phyloP scores from a whole-genome alignment of 2,329 filamentous ascomycete genomes.

The Nemania serpens region DNA sequence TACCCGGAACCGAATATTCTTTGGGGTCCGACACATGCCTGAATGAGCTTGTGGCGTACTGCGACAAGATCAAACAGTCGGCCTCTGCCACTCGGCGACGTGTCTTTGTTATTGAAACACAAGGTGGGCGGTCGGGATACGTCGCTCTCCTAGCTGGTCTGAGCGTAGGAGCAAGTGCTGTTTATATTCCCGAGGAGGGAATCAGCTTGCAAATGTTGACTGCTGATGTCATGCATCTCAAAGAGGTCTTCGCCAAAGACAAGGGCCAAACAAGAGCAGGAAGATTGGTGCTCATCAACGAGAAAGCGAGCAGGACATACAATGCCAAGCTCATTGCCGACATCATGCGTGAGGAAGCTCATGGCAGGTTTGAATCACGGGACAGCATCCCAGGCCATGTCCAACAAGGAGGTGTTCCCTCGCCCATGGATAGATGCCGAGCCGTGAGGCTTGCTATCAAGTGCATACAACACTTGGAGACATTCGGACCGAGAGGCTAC shows the following conservation, averaged over 20 bases:
- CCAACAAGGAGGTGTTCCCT: conserved; percentile 90
- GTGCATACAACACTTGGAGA: conserved; percentile 89
- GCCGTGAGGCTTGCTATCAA: conserved; percentile 92
- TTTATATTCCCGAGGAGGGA: conserved; percentile 97
- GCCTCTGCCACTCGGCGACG: conserved; percentile 90
- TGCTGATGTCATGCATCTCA: conserved; percentile 85
- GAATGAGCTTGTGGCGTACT: conserved; percentile 93
- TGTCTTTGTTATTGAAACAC: conserved; percentile 97
- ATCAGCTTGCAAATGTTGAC: conserved; percentile 93
- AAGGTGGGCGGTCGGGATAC: conserved; percentile 93
- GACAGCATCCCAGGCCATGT: conserved; percentile 93
- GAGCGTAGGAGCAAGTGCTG: conserved; percentile 86
- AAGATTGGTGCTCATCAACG: conserved; percentile 94
- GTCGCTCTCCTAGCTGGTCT: conserved; percentile 89
- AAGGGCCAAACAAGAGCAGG: conserved; percentile 87
- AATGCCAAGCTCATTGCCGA: conserved; percentile 90
- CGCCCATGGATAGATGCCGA: conserved; percentile 92
- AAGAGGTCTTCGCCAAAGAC: conserved; percentile 82
- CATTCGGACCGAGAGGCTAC: conserved; percentile 68
- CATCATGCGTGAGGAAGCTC: conserved; percentile 92
- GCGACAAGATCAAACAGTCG: conserved; percentile 96
- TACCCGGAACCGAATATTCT: conserved; percentile 96
- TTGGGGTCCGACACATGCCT: conserved; percentile 95
- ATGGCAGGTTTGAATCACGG: conserved; percentile 88
- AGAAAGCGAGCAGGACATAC: conserved; percentile 89